These are phyloP conservation scores for Teratosphaeria zuluensis DNA, from an alignment of 2,329 filamentous ascomycete genomes.

Conservation along the genomic window DNA sequence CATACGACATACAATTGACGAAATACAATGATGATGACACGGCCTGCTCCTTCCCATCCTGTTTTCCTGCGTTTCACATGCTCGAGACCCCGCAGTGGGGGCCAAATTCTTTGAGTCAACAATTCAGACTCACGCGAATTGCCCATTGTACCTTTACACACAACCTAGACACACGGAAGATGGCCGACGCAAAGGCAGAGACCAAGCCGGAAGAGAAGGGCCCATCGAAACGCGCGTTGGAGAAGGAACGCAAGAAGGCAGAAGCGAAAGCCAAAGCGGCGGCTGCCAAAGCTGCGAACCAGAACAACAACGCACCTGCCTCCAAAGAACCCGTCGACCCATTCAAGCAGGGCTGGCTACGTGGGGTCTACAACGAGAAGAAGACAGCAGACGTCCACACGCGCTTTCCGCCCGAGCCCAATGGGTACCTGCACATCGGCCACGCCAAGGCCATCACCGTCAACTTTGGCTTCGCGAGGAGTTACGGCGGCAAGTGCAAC, in stretches of 20 bases:
- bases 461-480: conserved; percentile 89
- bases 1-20: not conserved
- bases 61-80: not conserved
- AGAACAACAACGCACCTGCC: conserved; percentile 1
- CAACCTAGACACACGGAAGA: conserved; percentile 5
- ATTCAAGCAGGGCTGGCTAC: conserved; percentile 42
- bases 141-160: not conserved
- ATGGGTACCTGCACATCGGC: conserved; percentile 87
- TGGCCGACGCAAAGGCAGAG: conserved; percentile 19
- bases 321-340: conserved; percentile 30
- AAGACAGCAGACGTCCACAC: conserved; percentile 31
- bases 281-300: conserved; percentile 28
- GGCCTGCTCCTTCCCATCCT: not conserved
- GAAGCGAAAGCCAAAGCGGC: conserved; percentile 36
- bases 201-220: conserved; percentile 18
- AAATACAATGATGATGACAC: too few relatives aligned
- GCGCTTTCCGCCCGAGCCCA: conserved; percentile 55
- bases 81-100: not conserved
- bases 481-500: conserved; percentile 68
- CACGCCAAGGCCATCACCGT: conserved; percentile 93
- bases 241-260: conserved; percentile 42
- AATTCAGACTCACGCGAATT: not conserved
- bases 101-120: not conserved
- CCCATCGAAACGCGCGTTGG: conserved; percentile 38
- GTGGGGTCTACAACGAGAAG: conserved; percentile 42